Percentiles rank a stretch among this genome's conserved stretches.
phyloP scores from a whole-genome alignment of 257 asterid species.

The Solanum peruvianum region DNA sequence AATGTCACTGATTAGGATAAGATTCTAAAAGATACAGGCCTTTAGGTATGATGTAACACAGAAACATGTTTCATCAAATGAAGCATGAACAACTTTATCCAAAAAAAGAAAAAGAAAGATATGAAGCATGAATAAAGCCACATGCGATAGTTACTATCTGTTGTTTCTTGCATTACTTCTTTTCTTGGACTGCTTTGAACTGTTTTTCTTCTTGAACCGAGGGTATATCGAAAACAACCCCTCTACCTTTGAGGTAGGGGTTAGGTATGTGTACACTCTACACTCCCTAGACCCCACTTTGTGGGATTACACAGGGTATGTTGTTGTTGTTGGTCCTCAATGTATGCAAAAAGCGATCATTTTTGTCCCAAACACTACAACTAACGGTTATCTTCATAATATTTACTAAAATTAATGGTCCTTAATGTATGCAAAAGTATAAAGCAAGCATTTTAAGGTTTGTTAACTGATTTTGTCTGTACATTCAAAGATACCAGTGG shows the following conservation, averaged over 20 bases:
- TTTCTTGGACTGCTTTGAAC: background rate
- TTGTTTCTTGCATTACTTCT: background rate
- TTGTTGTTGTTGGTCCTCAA: background rate
- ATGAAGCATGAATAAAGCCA: background rate
- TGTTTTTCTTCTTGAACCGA: background rate
- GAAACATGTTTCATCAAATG: conserved; percentile 15
- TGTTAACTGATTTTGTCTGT: background rate
- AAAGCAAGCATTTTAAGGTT: background rate
- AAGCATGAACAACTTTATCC: conserved; percentile 14
- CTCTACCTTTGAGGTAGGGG: background rate
- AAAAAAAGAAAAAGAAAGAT: background rate
- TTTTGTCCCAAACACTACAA: background rate
- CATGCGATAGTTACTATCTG: background rate
- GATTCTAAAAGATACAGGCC: conserved; percentile 20
- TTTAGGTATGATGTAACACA: conserved; percentile 2
- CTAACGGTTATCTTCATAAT: background rate
- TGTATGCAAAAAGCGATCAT: background rate
- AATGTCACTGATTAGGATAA: conserved; percentile 30
- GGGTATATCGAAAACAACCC: background rate
- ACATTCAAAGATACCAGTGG: background rate
- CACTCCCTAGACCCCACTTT: background rate
- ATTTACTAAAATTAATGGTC: background rate
- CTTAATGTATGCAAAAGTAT: background rate
- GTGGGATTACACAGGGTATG: background rate
- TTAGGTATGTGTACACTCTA: background rate